phyloP scores from a whole-genome alignment of 1,139 yeast genomes.

The Yamadazyma dendronema region DNA sequence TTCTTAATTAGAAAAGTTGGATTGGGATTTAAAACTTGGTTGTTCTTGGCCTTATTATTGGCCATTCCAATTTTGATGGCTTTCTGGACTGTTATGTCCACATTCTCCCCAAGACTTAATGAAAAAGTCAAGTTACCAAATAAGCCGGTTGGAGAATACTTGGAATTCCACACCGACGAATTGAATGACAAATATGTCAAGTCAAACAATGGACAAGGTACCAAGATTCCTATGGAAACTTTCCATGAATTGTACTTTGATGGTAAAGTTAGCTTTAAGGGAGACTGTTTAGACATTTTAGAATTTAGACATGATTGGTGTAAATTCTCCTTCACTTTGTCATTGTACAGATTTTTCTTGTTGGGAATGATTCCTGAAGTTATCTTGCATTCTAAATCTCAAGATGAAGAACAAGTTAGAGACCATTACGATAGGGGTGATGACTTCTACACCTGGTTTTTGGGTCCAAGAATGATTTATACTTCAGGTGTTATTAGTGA shows the following conservation, averaged over 20 bases:
- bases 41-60: constrained; percentile 50
- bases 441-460: constrained; percentile 90
- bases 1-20: constrained; percentile 66
- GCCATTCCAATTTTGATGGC: constrained; percentile 73
- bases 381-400: constrained; percentile 85
- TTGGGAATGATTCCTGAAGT: constrained; percentile 94
- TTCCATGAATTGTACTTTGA: constrained; percentile 87
- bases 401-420: constrained; percentile 95
- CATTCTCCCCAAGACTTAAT: constrained; percentile 78
- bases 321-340: constrained; percentile 70
- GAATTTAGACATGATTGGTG: constrained; percentile 95
- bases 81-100: constrained; percentile 78
- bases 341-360: constrained; percentile 77
- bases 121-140: constrained; percentile 76
- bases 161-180: constrained; percentile 78
- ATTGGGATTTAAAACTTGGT: constrained; percentile 70
- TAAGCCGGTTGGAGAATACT: constrained; percentile 73
- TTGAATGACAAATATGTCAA: constrained; percentile 65
- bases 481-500: constrained; percentile 85
- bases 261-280: constrained; percentile 82
- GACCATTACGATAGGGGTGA: constrained; percentile 97
- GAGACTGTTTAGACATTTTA: constrained; percentile 79
- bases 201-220: constrained; percentile 54
- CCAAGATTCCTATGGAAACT: constrained; percentile 89
- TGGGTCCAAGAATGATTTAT: constrained; percentile 93